Percentiles rank a stretch among this genome's conserved stretches.
phyloP scores from a whole-genome alignment of 202 grass and related monocot genomes.

The Panicum hallii region DNA sequence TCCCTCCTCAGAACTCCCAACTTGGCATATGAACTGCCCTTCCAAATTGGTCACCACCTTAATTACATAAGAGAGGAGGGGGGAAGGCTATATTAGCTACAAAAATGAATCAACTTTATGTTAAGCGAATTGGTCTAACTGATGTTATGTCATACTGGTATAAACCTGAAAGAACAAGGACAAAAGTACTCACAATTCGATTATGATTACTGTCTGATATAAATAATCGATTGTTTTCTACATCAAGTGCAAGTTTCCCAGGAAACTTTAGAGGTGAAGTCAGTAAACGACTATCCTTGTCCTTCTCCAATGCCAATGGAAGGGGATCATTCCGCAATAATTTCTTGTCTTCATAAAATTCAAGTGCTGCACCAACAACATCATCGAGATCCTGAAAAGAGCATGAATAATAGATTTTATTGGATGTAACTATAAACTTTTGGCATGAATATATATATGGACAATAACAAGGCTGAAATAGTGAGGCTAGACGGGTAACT shows the following conservation, averaged over 20 bases:
- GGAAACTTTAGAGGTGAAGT: slow-evolving; percentile 91
- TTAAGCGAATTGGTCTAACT: slow-evolving; percentile 30
- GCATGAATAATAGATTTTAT: slow-evolving; percentile 21
- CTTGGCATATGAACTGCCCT: slow-evolving; percentile 86
- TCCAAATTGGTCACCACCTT: slow-evolving; percentile 87
- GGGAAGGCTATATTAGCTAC: slow-evolving; percentile 37
- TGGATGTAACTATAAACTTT: slow-evolving; percentile 17
- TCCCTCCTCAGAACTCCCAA: slow-evolving; percentile 90
- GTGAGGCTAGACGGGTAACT: background rate
- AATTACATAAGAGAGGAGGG: slow-evolving; percentile 42
- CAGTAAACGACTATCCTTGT: slow-evolving; percentile 77
- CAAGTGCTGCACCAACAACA: slow-evolving; percentile 83
- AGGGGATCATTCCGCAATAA: slow-evolving; percentile 65
- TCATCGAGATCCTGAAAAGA: slow-evolving; percentile 90
- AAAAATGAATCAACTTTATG: slow-evolving; percentile 29
- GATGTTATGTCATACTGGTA: slow-evolving; percentile 17
- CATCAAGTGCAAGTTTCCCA: slow-evolving; percentile 87
- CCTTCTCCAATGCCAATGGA: slow-evolving; percentile 92
- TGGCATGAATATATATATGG: slow-evolving; percentile 14
- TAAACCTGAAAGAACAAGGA: slow-evolving; percentile 24
- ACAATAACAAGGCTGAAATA: slow-evolving; percentile 34
- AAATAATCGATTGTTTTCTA: slow-evolving; percentile 88
- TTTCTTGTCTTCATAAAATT: slow-evolving; percentile 92
- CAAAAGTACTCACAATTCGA: slow-evolving; percentile 77
- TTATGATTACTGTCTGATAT: slow-evolving; percentile 99